Base-by-base conservation (phyloP, 495 filamentous ascomycete genomes). In the Hyaloscypha finlandica region DNA sequence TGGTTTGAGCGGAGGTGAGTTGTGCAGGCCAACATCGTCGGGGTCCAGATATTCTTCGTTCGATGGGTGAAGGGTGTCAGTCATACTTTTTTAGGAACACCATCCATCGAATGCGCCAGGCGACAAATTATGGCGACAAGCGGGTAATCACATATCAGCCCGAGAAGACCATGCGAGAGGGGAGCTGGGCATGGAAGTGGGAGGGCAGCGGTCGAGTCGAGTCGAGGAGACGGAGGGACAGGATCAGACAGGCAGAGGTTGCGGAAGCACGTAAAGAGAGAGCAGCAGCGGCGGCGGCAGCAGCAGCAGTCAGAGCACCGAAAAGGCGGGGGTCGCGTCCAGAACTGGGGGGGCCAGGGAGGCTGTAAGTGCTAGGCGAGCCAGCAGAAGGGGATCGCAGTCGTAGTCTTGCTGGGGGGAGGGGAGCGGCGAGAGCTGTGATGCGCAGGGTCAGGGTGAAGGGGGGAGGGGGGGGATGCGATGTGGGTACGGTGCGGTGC, bases 1-100 rank as follows among this genome's bases (percentile, higher is more conserved):
- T 61, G 68, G 62, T 48, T 62, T 63, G 8, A 74, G 59, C n/a
- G 22, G 68, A 30, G 73, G 73, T n/a, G 64, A 71, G 32, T 65
- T 62, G 22, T 48, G 57, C 52, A 61, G 31, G 6, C 65, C 68
- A 54, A 69, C 70, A 67, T 70, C 70, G 54, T 74, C 73, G 33
- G 70, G 61, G 45, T 72, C 66, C 35, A 73, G 72, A 16, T 67
- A 35, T 35, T 74, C 66, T 58, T 62, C 63, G 54, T 57, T 11
- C 19, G 39, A 8, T 6, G 62, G 20, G 48, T 42, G 25, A 30
- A 53, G 45, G 53, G 59, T 59, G 59, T 59, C 59, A 63, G 61
- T 71, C 69, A 71, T 68, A 67, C 56, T 68, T 71, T 33, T 32
- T 25, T 60, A 54, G n/a, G 61, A 65, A 59, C 64, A 62, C 63